These are phyloP conservation scores for Mortierella alpina DNA, from an alignment of 192 early-diverging fungal species.

Conservation along the genomic window DNA sequence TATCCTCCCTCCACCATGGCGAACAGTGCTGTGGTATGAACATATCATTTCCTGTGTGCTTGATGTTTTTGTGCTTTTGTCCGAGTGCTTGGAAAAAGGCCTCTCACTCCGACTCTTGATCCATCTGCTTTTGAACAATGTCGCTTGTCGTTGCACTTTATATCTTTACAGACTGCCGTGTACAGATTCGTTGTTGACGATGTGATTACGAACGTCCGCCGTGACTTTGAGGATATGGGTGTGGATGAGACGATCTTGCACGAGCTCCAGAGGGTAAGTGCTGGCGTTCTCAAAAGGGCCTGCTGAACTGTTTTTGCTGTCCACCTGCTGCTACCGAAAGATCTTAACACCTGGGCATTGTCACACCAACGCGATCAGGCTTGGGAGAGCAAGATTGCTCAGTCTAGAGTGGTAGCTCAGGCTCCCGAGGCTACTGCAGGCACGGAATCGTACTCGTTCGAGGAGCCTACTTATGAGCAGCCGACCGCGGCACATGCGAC, in stretches of 20 bases:
- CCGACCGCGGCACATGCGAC: slow-evolving; percentile 7
- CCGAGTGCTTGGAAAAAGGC: neutral
- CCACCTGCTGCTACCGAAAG: neutral
- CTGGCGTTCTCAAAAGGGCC: neutral
- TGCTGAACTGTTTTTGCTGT: slow-evolving; percentile 3
- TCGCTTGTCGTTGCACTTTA: neutral
- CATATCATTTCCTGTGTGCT: neutral
- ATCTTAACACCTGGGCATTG: neutral
- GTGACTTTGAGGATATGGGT: slow-evolving; percentile 91
- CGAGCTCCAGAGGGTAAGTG: slow-evolving; percentile 81
- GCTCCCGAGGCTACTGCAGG: slow-evolving; percentile 25
- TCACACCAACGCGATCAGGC: slow-evolving; percentile 7
- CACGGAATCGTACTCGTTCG: slow-evolving; percentile 25
- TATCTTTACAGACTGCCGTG: slow-evolving; percentile 59
- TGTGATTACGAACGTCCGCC: slow-evolving; percentile 87
- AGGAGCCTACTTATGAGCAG: slow-evolving; percentile 28
- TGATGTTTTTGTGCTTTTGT: neutral
- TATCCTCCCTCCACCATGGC: slow-evolving; percentile 17
- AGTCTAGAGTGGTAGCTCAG: slow-evolving; percentile 54
- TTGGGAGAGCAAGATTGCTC: slow-evolving; percentile 66
- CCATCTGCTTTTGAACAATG: neutral
- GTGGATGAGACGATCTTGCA: slow-evolving; percentile 87
- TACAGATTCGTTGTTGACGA: slow-evolving; percentile 95
- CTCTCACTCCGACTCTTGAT: neutral
- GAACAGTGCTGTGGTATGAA: slow-evolving; percentile 39